Evolutionary conservation across 371 early-diverging fungal species (phyloP).

Genomic region (Mortierella sp.): DNA sequence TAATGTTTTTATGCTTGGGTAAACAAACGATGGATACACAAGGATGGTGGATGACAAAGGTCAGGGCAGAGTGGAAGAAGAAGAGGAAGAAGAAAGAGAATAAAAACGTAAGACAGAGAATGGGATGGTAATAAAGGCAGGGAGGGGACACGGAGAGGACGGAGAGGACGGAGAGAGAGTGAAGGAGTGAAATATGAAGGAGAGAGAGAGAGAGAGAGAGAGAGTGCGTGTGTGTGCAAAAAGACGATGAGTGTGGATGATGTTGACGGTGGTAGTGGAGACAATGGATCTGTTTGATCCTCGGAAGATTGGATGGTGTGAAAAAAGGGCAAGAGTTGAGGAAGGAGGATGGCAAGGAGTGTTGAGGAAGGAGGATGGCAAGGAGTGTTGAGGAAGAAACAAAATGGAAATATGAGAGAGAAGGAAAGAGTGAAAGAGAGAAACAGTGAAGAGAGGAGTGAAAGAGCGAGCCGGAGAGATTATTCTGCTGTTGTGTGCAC

Average conservation of each 20-base stretch:
- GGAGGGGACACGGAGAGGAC: not conserved
- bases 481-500: too few species aligned
- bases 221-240: not conserved
- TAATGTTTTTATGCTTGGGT: not conserved
- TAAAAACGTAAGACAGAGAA: not conserved
- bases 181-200: not conserved
- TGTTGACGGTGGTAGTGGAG: not conserved
- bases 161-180: not conserved
- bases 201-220: not conserved
- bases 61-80: not conserved
- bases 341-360: not conserved
- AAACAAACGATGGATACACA: slow-evolving; percentile 7
- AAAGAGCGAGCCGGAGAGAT: not conserved
- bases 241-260: not conserved
- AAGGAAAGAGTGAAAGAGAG: not conserved
- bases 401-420: not conserved
- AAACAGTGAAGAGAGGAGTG: too few species aligned
- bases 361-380: too few species aligned
- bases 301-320: not conserved
- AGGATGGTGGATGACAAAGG: slow-evolving; percentile 3
- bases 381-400: not conserved
- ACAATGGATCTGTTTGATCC: slow-evolving; percentile 12
- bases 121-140: not conserved
- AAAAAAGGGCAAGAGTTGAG: too few species aligned
- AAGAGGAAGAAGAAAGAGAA: not conserved